Conservation (phyloP, 192 early-diverging fungal species). For the Entrophospora sp. region DNA sequence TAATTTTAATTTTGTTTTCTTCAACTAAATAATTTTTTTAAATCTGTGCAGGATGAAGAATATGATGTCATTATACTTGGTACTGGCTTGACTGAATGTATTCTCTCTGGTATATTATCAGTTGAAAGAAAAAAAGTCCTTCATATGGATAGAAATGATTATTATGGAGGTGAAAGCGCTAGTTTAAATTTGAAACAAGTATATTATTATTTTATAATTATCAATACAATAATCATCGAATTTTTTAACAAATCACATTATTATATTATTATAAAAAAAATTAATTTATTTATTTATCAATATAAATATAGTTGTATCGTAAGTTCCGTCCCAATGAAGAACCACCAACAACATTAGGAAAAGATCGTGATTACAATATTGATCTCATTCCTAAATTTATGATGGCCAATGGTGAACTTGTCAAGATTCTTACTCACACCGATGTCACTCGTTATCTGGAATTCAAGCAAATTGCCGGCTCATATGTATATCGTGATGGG, state of each 20-base stretch:
- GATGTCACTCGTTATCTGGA: slow-evolving; percentile 97
- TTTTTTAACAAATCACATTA: no score
- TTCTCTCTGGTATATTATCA: slow-evolving; percentile 78
- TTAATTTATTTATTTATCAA: slow-evolving; percentile 5
- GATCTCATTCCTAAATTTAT: slow-evolving; percentile 99
- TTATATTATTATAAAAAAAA: background rate
- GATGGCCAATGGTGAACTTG: slow-evolving; percentile 98
- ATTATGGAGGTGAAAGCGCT: slow-evolving; percentile 96
- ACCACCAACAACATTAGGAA: slow-evolving; percentile 48
- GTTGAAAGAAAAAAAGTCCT: slow-evolving; percentile 90
- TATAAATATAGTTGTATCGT: slow-evolving; percentile 48
- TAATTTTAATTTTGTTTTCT: no score
- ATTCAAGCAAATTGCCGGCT: slow-evolving; percentile 92
- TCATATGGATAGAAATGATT: slow-evolving; percentile 91
- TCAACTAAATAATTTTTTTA: no score
- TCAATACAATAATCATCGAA: background rate
- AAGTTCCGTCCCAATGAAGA: slow-evolving; percentile 53
- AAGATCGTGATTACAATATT: slow-evolving; percentile 89
- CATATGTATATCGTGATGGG: slow-evolving; percentile 84
- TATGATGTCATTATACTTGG: slow-evolving; percentile 87
- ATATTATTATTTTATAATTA: background rate
- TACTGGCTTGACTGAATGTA: slow-evolving; percentile 85
- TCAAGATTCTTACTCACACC: slow-evolving; percentile 94
- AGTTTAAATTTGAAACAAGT: slow-evolving; percentile 88
- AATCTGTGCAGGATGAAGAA: slow-evolving; percentile 75